Evolutionary conservation across 2,329 filamentous ascomycete species (phyloP).

Genomic region (Dactylellina cionopaga): DNA sequence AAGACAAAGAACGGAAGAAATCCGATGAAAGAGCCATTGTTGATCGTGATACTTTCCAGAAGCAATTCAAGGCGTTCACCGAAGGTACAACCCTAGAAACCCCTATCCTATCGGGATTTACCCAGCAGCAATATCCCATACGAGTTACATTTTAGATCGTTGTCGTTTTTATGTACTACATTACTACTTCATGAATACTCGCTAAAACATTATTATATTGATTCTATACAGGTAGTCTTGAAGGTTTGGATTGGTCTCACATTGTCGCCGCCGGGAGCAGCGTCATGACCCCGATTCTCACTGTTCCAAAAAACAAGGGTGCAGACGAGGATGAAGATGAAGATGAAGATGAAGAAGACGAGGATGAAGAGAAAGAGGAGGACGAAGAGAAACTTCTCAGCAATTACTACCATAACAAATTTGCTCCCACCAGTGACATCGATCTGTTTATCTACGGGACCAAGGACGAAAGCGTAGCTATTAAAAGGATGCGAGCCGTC

Average conservation of each 20-base stretch:
- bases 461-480: slow-evolving; percentile 72
- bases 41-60: slow-evolving; percentile 74
- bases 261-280: slow-evolving; percentile 84
- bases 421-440: slow-evolving; percentile 85
- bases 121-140: no score
- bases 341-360: no score
- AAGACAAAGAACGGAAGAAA: slow-evolving; percentile 69
- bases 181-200: neutral
- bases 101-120: no score
- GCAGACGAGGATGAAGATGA: slow-evolving; percentile 60
- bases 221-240: slow-evolving; percentile 8
- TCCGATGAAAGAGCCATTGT: slow-evolving; percentile 74
- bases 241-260: slow-evolving; percentile 74
- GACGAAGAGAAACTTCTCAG: slow-evolving; percentile 71
- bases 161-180: neutral
- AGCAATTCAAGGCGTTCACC: slow-evolving; percentile 83
- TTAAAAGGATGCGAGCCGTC: slow-evolving; percentile 87
- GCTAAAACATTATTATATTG: slow-evolving; percentile 2
- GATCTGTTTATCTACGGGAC: slow-evolving; percentile 86
- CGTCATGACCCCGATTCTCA: slow-evolving; percentile 80
- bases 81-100: no score
- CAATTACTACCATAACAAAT: slow-evolving; percentile 81
- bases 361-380: no score
- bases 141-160: no score
- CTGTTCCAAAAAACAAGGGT: slow-evolving; percentile 66